Base-by-base conservation (phyloP, 208 protist species). In the Wallacemonas sp. region DNA sequence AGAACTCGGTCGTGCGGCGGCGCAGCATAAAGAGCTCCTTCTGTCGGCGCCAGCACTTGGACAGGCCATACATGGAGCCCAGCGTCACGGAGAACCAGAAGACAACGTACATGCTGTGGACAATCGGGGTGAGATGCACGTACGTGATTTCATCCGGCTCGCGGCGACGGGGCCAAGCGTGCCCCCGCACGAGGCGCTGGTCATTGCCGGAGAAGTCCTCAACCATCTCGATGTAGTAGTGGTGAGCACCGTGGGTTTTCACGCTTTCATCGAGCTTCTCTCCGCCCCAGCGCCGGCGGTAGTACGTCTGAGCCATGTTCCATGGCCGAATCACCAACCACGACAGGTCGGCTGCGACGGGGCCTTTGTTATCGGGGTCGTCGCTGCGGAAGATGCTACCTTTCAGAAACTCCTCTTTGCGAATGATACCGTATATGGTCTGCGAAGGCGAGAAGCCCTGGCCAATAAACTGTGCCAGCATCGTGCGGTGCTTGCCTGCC, bases 181-280 rank as follows among this genome's bases (percentile, higher is more conserved):
- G 76, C 0, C 77, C 86, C 15, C 80, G 78, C 64, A 95, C 89
- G 46, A 95, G 81, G 55, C 86, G 83, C 79, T 95, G 89, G 47
- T 95, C 89, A 61, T 92, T 84, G 12, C 89, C 89, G 0, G 89
- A 90, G 80, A 90, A 93, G 74, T 95, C 84, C 72, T 95, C 89
- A 11, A 90, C 53, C 83, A 95, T 90, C 61, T 95, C 89, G 30
- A 95, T 64, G 65, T 84, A 92, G 75, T 93, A 95, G 71, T 93
- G 85, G 22, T 85, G 85, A 5, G 68, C 75, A 2, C 86, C 86
- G 72, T 88, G 86, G 68, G 79, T 22, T 46, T 74, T n/a, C 19
- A 81, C 55, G 12, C 33, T 70, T 19, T 72, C 69, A 24, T 77
- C 54, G 1, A 77, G 39, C 38, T 66, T 39, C 0, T 66, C 56